These are phyloP conservation scores for Pistacia integerrima DNA, from an alignment of 345 rosid genomes.

Conservation along the genomic window DNA sequence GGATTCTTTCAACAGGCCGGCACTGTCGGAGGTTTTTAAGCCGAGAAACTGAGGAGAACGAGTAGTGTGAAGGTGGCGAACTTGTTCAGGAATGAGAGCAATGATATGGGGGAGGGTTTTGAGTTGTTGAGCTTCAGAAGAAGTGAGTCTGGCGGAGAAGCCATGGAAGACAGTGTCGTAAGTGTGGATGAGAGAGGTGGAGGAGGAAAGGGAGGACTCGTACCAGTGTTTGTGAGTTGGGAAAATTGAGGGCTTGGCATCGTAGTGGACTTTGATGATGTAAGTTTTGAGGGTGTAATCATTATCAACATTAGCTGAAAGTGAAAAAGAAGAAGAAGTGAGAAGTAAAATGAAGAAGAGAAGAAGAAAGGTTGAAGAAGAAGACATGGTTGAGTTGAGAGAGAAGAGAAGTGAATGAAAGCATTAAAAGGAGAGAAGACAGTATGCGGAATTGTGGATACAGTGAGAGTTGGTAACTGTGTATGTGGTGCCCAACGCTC, in stretches of 20 bases:
- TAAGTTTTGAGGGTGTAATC: conserved; percentile 33
- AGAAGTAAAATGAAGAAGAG: background rate
- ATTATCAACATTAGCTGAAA: background rate
- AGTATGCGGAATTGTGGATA: background rate
- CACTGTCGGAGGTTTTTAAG: conserved; percentile 59
- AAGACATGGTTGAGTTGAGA: background rate
- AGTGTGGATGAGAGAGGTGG: conserved; percentile 58
- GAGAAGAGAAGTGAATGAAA: background rate
- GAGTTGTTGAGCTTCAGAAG: conserved; percentile 48
- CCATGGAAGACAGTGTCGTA: conserved; percentile 94
- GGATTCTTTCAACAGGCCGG: conserved; percentile 73
- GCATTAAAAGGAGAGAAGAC: conserved; percentile 5
- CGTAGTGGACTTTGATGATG: conserved; percentile 54
- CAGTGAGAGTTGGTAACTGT: background rate
- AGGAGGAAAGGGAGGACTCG: conserved; percentile 46
- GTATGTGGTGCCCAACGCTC: background rate
- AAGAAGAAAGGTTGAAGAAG: background rate
- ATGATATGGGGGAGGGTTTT: conserved; percentile 52
- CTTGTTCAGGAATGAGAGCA: conserved; percentile 74
- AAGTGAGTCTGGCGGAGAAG: conserved; percentile 74
- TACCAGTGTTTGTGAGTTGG: conserved; percentile 91
- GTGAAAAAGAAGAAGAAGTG: background rate
- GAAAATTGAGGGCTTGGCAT: conserved; percentile 84
- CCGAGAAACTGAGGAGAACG: conserved; percentile 96
- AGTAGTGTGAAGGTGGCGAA: conserved; percentile 74